Evolutionary conservation across 202 grass and related monocot genomes (phyloP), one percentile per base, ranked within the genome.

Genomic region (Cymbopogon flexuosus): DNA sequence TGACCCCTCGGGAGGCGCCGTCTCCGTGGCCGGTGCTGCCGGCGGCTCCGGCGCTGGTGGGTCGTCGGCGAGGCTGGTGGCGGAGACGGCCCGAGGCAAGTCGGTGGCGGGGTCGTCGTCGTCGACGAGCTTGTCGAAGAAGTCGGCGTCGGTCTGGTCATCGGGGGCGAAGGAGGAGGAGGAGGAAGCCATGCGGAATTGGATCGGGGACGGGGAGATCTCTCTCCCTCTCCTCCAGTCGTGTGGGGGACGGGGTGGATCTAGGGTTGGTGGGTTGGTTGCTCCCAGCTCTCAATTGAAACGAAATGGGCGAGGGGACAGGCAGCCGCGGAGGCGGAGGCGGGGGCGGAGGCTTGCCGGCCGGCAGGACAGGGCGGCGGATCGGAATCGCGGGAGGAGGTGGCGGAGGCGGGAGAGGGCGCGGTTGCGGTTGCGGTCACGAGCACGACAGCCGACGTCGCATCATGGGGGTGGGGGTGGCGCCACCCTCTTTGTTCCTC

Each of bases 131-230:
- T 91, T 96, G 85, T 99, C 85, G 72, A 99, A 99, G 87, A 99
- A 99, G 88, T 99, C 92, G 70, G 87, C 92, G 73, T 99, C 92
- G 3, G 96, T 90, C 61, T 93, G 92, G 79, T 99, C 92, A 18
- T 93, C 92, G 19, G 67, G 58, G 35, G 27, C 27, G 27, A 27
- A 57, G 56, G 42, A 82, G 62, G 82, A 68, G 46, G 79, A 73
- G 63, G 69, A 84, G 62, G 84, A 69, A 40, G 75, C 78, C 88
- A 84, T 90, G 49, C 12, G 52, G 65, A 83, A 79, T 78, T 19
- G 35, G 51, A 78, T 68, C 21, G 18, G 42, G 70, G 62, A 72
- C 21, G 33, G 42, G 63, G 62, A 72, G 72, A 82, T 64, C 65
- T 78, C 84, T 63, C 31, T 4, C 4, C 31, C 84, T 81, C 42